Percentiles rank a stretch among this genome's conserved stretches.
phyloP scores from a whole-genome alignment of 345 rosid genomes.

The Draba incana region DNA sequence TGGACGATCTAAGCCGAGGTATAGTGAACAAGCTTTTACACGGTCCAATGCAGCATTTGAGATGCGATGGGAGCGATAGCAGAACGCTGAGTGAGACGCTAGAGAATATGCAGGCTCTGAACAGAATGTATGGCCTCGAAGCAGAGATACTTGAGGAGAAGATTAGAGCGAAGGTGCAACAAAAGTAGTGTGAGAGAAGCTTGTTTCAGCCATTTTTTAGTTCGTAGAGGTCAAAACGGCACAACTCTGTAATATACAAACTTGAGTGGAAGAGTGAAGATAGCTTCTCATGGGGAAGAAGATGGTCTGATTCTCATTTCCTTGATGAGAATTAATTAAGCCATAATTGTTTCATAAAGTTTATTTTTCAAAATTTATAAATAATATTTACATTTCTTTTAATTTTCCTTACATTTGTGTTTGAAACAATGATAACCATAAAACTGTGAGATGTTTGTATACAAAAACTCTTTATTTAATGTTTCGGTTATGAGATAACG shows the following conservation, averaged over 20 bases:
- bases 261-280: constrained; percentile 24
- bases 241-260: constrained; percentile 25
- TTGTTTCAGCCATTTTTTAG: constrained; percentile 26
- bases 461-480: background rate
- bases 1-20: constrained; percentile 84
- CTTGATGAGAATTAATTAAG: constrained; percentile 10
- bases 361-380: background rate
- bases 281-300: constrained; percentile 6
- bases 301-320: constrained; percentile 10
- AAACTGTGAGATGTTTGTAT: background rate
- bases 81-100: constrained; percentile 76
- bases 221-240: constrained; percentile 19
- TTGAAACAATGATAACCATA: background rate
- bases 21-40: constrained; percentile 86
- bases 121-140: constrained; percentile 87
- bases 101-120: constrained; percentile 93
- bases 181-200: constrained; percentile 33
- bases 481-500: too few relatives aligned
- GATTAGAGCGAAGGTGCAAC: constrained; percentile 71
- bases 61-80: constrained; percentile 80
- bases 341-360: constrained; percentile 19
- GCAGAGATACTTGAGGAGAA: constrained; percentile 80
- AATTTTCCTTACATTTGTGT: background rate
- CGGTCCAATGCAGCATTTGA: constrained; percentile 95
- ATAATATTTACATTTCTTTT: background rate